Conservation (phyloP, 495 filamentous ascomycete species). For the Xanthoparmelia taractica region DNA sequence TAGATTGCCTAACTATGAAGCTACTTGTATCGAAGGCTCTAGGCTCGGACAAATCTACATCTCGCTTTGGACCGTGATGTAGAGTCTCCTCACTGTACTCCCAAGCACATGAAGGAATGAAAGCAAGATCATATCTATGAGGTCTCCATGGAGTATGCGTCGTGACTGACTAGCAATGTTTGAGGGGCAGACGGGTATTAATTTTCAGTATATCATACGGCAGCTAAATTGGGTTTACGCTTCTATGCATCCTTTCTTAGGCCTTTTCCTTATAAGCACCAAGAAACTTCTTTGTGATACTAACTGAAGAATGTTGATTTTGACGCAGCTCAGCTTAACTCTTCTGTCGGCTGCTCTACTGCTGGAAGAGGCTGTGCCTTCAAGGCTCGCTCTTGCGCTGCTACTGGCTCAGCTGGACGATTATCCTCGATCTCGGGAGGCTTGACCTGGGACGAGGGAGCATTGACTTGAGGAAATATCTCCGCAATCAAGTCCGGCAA, state of each 20-base stretch:
- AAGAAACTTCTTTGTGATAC: neutral
- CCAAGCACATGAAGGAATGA: neutral
- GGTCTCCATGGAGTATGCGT: neutral
- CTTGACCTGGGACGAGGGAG: neutral
- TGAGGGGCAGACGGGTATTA: neutral
- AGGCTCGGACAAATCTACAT: too few species aligned
- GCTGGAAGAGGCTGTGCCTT: neutral
- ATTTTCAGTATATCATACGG: neutral
- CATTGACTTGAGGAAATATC: constrained; percentile 36
- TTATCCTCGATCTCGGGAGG: neutral
- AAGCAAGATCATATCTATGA: neutral
- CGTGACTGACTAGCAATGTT: neutral
- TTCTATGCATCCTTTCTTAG: neutral
- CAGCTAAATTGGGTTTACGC: neutral
- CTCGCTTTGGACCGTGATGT: neutral
- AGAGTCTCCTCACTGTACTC: neutral
- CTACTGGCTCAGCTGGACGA: neutral
- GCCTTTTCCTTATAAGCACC: neutral
- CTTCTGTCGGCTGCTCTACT: neutral
- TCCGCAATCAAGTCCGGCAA: constrained; percentile 62
- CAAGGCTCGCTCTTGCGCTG: neutral
- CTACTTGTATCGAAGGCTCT: neutral
- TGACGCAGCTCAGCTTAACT: neutral
- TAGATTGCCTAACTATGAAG: neutral
- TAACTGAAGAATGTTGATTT: neutral